Evolutionary conservation across 768 basidiomycete species (phyloP).

Genomic region (Macrolepiota dolichaula): DNA sequence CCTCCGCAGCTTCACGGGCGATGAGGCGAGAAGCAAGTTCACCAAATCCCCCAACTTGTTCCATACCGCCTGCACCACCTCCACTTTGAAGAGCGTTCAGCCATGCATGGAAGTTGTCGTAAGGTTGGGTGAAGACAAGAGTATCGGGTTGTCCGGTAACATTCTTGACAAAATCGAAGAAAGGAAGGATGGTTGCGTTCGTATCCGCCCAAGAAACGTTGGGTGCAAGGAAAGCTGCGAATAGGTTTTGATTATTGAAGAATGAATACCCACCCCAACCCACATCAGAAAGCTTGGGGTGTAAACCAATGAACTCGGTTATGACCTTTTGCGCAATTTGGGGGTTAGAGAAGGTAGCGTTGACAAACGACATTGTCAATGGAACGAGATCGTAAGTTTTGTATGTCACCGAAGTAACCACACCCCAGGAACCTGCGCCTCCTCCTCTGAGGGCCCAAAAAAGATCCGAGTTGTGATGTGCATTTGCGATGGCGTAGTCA

Average conservation of each 20-base stretch:
- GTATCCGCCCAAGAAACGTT: slow-evolving; percentile 33
- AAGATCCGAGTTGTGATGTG: slow-evolving; percentile 36
- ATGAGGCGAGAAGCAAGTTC: slow-evolving; percentile 33
- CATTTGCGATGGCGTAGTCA: slow-evolving; percentile 35
- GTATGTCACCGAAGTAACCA: slow-evolving; percentile 47
- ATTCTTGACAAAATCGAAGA: slow-evolving; percentile 21
- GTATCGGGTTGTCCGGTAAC: neutral
- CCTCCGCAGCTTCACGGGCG: slow-evolving; percentile 23
- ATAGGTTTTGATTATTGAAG: slow-evolving; percentile 14
- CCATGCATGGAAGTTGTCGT: slow-evolving; percentile 13
- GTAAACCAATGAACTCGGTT: slow-evolving; percentile 30
- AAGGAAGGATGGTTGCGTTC: slow-evolving; percentile 29
- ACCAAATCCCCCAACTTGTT: slow-evolving; percentile 19
- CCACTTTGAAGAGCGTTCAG: slow-evolving; percentile 8
- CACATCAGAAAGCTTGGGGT: slow-evolving; percentile 32
- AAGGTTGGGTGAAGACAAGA: neutral
- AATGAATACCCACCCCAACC: slow-evolving; percentile 40
- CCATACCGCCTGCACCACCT: neutral
- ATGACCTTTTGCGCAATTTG: slow-evolving; percentile 24
- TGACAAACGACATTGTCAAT: slow-evolving; percentile 22
- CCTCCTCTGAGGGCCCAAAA: slow-evolving; percentile 54
- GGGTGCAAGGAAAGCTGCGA: slow-evolving; percentile 25
- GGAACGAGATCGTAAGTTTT: slow-evolving; percentile 36
- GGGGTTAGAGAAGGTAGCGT: slow-evolving; percentile 27
- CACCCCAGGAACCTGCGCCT: slow-evolving; percentile 47